Base-by-base conservation (phyloP, 495 filamentous ascomycete species). In the Daldinia bambusicola region DNA sequence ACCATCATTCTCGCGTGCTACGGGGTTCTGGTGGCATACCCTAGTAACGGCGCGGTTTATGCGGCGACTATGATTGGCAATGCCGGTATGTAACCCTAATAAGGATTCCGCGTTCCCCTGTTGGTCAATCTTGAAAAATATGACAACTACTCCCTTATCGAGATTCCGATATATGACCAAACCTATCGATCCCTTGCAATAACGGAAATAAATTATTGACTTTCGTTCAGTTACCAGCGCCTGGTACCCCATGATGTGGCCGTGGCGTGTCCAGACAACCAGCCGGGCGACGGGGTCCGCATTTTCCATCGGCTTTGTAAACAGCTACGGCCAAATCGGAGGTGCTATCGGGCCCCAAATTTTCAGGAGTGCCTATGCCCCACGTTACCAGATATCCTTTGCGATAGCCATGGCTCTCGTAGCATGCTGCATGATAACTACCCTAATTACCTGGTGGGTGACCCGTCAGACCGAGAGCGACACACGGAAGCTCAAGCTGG, bases 191-290 rank as follows among this genome's bases (percentile, higher is more conserved):
- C 16, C 43, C 43, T 48, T 16, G 22, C 22, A 48, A 48, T 48
- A 20, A 48, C 10, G 12, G 18, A 5, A 48, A 18, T 22, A 48
- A 48, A 22, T 22, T 22, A 13, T 48, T 48, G 12, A 48, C 43
- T 22, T 10, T 8, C 20, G 43, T 48, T 48, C 18, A 48, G 75
- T 81, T 16, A 74, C 77, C 7, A 76, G 76, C 16, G 77, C 76
- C 12, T 82, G 80, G 80, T 82, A 72, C 31, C 80, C 80, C 0
- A 78, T 81, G 64, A 83, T 83, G 81, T 83, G 80, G 81, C 80
- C 80, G 20, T 80, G 78, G 76, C 73, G 78, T 16, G 81, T 82
- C 0, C 81, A 83, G 53, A 81, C 80, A 5, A 82, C 81, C 2
- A 76, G 76, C 53, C 73, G 79, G 7, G 79, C 81, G 2, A 83